These are phyloP conservation scores for Ananas comosus DNA, from an alignment of 176 grass and related monocot genomes.

Conservation along the genomic window DNA sequence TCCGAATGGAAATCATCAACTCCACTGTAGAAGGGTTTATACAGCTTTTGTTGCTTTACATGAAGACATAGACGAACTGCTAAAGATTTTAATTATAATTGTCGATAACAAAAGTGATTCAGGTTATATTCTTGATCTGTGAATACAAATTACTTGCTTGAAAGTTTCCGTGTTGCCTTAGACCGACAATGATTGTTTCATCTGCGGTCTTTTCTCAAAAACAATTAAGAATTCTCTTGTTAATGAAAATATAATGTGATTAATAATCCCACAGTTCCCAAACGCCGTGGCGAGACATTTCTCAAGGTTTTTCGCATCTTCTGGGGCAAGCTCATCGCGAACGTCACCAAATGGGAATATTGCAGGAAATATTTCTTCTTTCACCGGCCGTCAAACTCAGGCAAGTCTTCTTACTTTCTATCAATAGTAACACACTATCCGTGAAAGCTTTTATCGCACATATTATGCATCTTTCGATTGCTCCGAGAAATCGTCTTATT, in stretches of 20 bases:
- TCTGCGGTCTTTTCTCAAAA: background rate
- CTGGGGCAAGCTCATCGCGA: conserved; percentile 21
- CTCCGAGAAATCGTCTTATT: conserved; percentile 1
- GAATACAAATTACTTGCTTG: too few species aligned
- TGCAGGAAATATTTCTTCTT: conserved; percentile 32
- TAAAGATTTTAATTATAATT: too few species aligned
- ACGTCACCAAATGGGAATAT: conserved; percentile 36
- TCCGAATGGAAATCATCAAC: too few species aligned
- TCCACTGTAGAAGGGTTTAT: too few species aligned
- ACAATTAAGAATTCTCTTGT: background rate
- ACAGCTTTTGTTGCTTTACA: too few species aligned
- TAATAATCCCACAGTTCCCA: conserved; percentile 34
- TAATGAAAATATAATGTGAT: background rate
- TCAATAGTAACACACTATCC: background rate
- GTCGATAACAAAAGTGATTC: too few species aligned
- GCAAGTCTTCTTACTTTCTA: conserved; percentile 22
- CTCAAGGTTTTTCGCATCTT: conserved; percentile 39
- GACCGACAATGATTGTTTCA: too few species aligned
- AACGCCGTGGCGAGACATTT: conserved; percentile 45
- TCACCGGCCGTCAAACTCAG: conserved; percentile 29
- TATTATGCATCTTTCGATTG: background rate
- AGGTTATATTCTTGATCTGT: too few species aligned
- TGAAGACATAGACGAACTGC: too few species aligned
- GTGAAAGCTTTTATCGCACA: too few species aligned
- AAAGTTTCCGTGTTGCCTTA: too few species aligned